A percentile compares a stretch with the other conserved stretches of the same genome.
These are phyloP conservation scores for Termitomyces sp. DNA, from an alignment of 768 basidiomycete genomes.

Conservation along the genomic window DNA sequence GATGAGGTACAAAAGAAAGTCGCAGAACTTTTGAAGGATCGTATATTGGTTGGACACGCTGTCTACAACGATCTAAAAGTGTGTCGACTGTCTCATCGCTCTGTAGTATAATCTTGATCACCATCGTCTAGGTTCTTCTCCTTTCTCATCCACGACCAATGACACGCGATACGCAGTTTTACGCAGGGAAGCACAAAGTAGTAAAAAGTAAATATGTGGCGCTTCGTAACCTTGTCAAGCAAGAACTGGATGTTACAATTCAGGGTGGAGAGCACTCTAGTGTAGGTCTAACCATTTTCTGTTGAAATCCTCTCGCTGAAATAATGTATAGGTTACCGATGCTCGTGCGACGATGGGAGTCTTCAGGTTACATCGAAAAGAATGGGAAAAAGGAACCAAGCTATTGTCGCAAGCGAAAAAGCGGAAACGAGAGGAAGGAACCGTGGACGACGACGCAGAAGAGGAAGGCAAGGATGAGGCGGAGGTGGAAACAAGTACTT, in stretches of 20 bases:
- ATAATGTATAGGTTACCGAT: constrained; percentile 68
- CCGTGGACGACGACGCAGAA: constrained; percentile 12
- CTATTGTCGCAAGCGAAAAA: constrained; percentile 20
- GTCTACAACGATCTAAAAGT: constrained; percentile 90
- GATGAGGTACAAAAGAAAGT: constrained; percentile 77
- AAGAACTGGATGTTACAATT: constrained; percentile 77
- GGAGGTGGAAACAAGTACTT: not conserved
- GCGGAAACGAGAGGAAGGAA: constrained; percentile 18
- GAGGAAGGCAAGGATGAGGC: constrained; percentile 5
- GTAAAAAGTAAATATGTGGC: constrained; percentile 66
- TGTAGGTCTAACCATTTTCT: constrained; percentile 43
- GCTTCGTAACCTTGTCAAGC: constrained; percentile 73
- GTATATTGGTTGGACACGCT: constrained; percentile 88
- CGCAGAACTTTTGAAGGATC: constrained; percentile 69
- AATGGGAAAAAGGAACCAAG: constrained; percentile 71
- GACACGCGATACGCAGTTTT: constrained; percentile 69
- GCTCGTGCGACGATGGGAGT: constrained; percentile 95
- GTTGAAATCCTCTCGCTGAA: not conserved
- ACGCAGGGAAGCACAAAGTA: constrained; percentile 57
- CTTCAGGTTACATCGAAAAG: constrained; percentile 75
- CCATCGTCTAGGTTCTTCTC: constrained; percentile 49
- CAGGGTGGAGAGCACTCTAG: constrained; percentile 90
- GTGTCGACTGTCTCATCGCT: constrained; percentile 12
- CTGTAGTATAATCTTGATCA: constrained; percentile 6
- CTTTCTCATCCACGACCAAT: constrained; percentile 65